A percentile compares a stretch with the other conserved stretches of the same genome.
Evolutionary conservation across 2,329 filamentous ascomycete species (phyloP).

Genomic region (Seiridium cupressi): DNA sequence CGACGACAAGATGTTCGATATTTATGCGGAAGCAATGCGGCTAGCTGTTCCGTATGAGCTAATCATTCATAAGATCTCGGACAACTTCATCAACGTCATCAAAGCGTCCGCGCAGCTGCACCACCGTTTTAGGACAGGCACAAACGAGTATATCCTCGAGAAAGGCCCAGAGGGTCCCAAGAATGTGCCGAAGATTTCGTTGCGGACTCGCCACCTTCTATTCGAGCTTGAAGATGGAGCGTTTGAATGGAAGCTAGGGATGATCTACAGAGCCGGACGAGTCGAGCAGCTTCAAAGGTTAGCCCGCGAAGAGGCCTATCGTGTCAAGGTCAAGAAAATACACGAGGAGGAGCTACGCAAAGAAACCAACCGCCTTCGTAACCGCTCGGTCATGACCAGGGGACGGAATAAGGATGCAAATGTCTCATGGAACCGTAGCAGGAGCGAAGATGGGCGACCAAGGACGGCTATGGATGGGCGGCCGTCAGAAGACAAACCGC

Average conservation of each 20-base stretch:
- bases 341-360: conserved; percentile 65
- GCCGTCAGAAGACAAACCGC: conserved; percentile 29
- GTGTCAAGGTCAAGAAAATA: conserved; percentile 82
- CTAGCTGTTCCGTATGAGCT: conserved; percentile 89
- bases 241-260: conserved; percentile 95
- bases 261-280: conserved; percentile 87
- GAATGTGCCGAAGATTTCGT: conserved; percentile 77
- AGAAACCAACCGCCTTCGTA: conserved; percentile 50
- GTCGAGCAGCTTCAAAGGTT: conserved; percentile 87
- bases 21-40: conserved; percentile 81
- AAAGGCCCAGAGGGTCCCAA: conserved; percentile 87
- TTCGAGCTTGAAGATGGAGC: conserved; percentile 95
- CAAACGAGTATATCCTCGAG: conserved; percentile 82
- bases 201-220: conserved; percentile 77
- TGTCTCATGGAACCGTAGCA: conserved; percentile 46
- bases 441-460: conserved; percentile 50
- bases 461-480: conserved; percentile 23
- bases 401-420: conserved; percentile 29
- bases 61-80: conserved; percentile 84
- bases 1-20: conserved; percentile 80
- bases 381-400: conserved; percentile 50
- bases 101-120: conserved; percentile 91
- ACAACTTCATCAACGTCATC: conserved; percentile 84
- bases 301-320: conserved; percentile 86
- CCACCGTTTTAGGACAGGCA: conserved; percentile 84